Evolutionary conservation across 192 early-diverging fungal genomes (phyloP).

Genomic region (Phlyctochytrium bullatum): DNA sequence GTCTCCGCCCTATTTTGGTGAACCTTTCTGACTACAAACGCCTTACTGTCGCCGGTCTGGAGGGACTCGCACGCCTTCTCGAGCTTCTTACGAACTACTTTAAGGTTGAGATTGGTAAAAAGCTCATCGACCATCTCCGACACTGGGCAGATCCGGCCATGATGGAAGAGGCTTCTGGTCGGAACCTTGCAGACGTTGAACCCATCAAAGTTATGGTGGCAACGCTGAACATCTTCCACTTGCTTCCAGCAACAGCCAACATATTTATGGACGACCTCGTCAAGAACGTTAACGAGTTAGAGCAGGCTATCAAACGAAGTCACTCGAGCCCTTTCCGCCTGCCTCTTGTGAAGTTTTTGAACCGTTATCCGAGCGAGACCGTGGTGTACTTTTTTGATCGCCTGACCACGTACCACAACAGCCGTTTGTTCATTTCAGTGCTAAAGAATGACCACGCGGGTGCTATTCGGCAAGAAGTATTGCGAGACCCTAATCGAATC

Average conservation of each 20-base stretch:
- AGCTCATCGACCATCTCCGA: conserved; percentile 92
- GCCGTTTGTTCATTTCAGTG: conserved; percentile 40
- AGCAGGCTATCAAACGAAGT: conserved; percentile 73
- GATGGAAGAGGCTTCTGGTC: conserved; percentile 74
- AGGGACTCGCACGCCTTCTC: conserved; percentile 89
- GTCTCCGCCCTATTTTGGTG: conserved; percentile 92
- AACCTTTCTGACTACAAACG: conserved; percentile 94
- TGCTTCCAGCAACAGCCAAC: conserved; percentile 87
- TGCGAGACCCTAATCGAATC: conserved; percentile 27
- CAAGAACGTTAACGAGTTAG: conserved; percentile 81
- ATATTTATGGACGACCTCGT: conserved; percentile 92
- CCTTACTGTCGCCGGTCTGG: conserved; percentile 87
- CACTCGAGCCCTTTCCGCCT: conserved; percentile 90
- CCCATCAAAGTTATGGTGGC: conserved; percentile 93
- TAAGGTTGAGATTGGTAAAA: conserved; percentile 97
- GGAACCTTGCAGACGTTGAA: conserved; percentile 85
- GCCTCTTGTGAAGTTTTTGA: conserved; percentile 88
- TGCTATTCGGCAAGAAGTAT: conserved; percentile 25
- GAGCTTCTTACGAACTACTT: conserved; percentile 97
- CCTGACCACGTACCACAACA: conserved; percentile 40
- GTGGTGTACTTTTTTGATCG: conserved; percentile 77
- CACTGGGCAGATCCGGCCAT: conserved; percentile 88
- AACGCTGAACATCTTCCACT: conserved; percentile 89
- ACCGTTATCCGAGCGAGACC: conserved; percentile 81
- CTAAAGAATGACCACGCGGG: conserved; percentile 22